These are phyloP conservation scores for Scalesia atractyloides DNA, from an alignment of 129 eudicot genomes.

Conservation along the genomic window DNA sequence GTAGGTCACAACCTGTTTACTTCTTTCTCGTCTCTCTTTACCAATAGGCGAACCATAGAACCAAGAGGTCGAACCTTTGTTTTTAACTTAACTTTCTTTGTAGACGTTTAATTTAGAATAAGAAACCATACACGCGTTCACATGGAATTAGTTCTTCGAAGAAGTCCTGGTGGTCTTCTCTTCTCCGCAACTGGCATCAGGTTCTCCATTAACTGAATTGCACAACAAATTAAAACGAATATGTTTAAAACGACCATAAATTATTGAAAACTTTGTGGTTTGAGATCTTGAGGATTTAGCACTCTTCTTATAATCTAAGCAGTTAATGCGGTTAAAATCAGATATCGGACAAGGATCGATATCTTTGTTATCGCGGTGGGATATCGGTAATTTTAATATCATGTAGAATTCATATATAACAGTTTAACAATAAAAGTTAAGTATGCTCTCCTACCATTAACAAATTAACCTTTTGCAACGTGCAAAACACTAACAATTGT, in stretches of 20 bases:
- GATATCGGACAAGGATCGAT: too few relatives aligned
- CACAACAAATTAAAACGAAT: not conserved
- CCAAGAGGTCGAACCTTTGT: conserved; percentile 17
- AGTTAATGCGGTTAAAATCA: too few relatives aligned
- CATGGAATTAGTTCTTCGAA: conserved; percentile 59
- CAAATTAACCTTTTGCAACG: too few relatives aligned
- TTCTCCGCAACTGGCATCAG: conserved; percentile 68
- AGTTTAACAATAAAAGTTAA: too few relatives aligned
- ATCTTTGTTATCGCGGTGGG: too few relatives aligned
- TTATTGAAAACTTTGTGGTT: not conserved
- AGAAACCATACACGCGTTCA: conserved; percentile 31
- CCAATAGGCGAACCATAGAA: conserved; percentile 21
- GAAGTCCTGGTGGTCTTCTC: conserved; percentile 53
- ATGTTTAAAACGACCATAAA: not conserved
- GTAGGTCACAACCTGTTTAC: conserved; percentile 8
- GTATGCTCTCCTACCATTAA: too few relatives aligned
- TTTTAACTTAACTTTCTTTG: conserved; percentile 22
- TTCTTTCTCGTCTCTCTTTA: conserved; percentile 27
- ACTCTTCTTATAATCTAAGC: too few relatives aligned
- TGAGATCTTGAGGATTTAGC: not conserved
- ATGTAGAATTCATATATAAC: too few relatives aligned
- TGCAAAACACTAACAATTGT: too few relatives aligned
- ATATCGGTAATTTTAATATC: too few relatives aligned
- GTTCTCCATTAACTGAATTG: conserved; percentile 69
- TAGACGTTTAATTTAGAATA: conserved; percentile 2